These are phyloP conservation scores for Paraconiothyrium sp. DNA, from an alignment of 2,329 filamentous ascomycete genomes.

Conservation along the genomic window DNA sequence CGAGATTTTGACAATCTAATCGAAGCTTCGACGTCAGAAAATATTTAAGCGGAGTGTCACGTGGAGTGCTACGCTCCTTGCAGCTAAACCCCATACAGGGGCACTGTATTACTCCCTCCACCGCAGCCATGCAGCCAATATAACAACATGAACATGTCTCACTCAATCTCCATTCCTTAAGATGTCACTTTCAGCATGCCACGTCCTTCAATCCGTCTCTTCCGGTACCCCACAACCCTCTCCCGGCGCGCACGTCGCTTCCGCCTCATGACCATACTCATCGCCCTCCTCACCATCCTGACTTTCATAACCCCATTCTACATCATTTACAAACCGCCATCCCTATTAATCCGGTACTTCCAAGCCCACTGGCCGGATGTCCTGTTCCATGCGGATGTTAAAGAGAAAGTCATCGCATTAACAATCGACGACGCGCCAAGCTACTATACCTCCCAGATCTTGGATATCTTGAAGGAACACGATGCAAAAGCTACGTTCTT, in stretches of 20 bases:
- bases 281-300: slow-evolving; percentile 36
- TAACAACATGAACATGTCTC: slow-evolving; percentile 6
- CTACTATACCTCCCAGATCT: slow-evolving; percentile 73
- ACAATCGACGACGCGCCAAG: slow-evolving; percentile 91
- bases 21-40: background rate
- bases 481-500: slow-evolving; percentile 85
- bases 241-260: slow-evolving; percentile 48
- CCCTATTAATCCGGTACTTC: slow-evolving; percentile 74
- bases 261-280: slow-evolving; percentile 50
- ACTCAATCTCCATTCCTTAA: background rate
- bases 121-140: background rate
- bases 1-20: background rate
- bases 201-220: slow-evolving; percentile 40
- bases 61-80: slow-evolving; percentile 3
- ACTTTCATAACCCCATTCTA: slow-evolving; percentile 60
- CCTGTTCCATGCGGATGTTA: slow-evolving; percentile 73
- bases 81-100: slow-evolving; percentile 1
- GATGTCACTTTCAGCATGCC: slow-evolving; percentile 30
- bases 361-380: slow-evolving; percentile 79
- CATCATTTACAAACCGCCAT: slow-evolving; percentile 82
- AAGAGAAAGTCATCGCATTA: slow-evolving; percentile 75
- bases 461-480: slow-evolving; percentile 70
- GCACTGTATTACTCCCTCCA: background rate
- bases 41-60: slow-evolving; percentile 13
- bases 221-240: slow-evolving; percentile 47